phyloP scores from a whole-genome alignment of 768 basidiomycete genomes.

The Lactarius vividus region DNA sequence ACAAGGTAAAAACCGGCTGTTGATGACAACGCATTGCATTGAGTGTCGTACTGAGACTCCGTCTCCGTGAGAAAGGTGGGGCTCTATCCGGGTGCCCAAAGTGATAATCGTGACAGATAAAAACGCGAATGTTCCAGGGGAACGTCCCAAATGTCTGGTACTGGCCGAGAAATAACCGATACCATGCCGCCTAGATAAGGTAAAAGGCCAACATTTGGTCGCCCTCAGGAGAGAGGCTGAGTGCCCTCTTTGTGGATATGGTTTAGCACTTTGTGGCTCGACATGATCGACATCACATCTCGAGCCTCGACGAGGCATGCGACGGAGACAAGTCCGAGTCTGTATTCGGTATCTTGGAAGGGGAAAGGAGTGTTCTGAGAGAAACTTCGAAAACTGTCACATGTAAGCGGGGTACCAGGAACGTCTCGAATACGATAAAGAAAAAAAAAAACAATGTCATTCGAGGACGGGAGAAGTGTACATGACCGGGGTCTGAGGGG shows the following conservation, averaged over 20 bases:
- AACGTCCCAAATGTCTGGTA: conserved; percentile 12
- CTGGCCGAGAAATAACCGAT: conserved; percentile 23
- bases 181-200: conserved; percentile 13
- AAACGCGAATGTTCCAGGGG: conserved; percentile 21
- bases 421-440: conserved; percentile 8
- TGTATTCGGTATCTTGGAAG: conserved; percentile 5
- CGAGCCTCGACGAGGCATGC: conserved; percentile 1
- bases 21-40: conserved; percentile 9
- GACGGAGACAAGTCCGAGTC: conserved; percentile 5
- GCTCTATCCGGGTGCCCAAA: conserved; percentile 1
- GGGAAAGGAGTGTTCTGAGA: conserved; percentile 10
- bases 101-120: conserved; percentile 17
- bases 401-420: conserved; percentile 1
- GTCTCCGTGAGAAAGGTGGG: conserved; percentile 1
- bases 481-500: neutral
- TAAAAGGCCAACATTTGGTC: neutral
- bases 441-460: conserved; percentile 8
- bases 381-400: conserved; percentile 13
- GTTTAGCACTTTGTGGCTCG: neutral
- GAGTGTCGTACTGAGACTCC: neutral
- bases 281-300: conserved; percentile 9
- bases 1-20: conserved; percentile 2
- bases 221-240: neutral
- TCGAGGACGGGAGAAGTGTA: conserved; percentile 13
- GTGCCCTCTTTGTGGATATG: neutral